A percentile compares a stretch with the other conserved stretches of the same genome.
These are phyloP conservation scores for Avena sativa DNA, from an alignment of 176 grass and related monocot genomes.

Conservation along the genomic window DNA sequence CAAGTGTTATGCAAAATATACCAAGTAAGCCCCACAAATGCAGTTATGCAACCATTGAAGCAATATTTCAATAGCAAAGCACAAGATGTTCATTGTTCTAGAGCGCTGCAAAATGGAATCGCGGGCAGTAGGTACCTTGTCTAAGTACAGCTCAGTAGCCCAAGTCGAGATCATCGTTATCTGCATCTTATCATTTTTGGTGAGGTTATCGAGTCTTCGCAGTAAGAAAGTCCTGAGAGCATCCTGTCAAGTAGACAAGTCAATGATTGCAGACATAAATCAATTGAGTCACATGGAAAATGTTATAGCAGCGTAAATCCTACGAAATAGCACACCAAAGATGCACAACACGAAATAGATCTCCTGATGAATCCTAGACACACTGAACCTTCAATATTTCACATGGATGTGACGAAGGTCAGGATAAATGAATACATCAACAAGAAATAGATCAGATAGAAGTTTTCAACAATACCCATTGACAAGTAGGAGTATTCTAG, in stretches of 20 bases:
- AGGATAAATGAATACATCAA: slow-evolving; percentile 24
- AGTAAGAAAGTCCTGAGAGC: slow-evolving; percentile 91
- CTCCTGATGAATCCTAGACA: slow-evolving; percentile 36
- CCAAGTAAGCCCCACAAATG: slow-evolving; percentile 19
- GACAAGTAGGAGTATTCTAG: slow-evolving; percentile 11
- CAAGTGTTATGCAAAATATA: slow-evolving; percentile 45
- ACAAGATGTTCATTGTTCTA: slow-evolving; percentile 29
- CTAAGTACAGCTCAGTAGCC: slow-evolving; percentile 94
- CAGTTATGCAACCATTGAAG: slow-evolving; percentile 21
- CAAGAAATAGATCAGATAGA: slow-evolving; percentile 32
- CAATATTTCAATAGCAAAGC: slow-evolving; percentile 26
- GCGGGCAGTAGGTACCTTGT: slow-evolving; percentile 68
- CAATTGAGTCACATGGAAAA: slow-evolving; percentile 25
- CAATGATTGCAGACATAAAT: slow-evolving; percentile 41
- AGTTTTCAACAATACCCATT: slow-evolving; percentile 26
- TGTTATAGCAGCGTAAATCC: slow-evolving; percentile 1
- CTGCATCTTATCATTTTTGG: slow-evolving; percentile 92
- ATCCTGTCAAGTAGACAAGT: slow-evolving; percentile 61
- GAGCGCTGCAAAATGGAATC: slow-evolving; percentile 23
- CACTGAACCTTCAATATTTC: slow-evolving; percentile 11
- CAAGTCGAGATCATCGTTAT: slow-evolving; percentile 99
- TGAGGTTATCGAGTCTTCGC: slow-evolving; percentile 86
- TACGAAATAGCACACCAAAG: slow-evolving; percentile 2
- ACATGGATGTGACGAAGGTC: background rate
- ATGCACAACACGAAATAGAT: slow-evolving; percentile 7